Conservation (phyloP, 306 rosid species). For the Quercus rubra region DNA sequence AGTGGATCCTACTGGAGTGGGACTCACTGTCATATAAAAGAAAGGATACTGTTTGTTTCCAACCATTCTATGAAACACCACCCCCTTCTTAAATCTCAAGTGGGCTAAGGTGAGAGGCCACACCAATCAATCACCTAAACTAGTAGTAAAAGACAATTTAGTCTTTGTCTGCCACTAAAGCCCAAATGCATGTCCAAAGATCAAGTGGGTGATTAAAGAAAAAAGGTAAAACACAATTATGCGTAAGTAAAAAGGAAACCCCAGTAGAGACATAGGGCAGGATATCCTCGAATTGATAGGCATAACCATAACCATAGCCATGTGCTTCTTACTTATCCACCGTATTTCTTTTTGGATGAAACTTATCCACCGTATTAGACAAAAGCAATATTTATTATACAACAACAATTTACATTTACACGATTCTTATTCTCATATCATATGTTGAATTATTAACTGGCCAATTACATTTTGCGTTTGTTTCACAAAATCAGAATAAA, state of each 20-base stretch:
- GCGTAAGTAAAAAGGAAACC: not conserved
- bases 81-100: not conserved
- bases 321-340: not conserved
- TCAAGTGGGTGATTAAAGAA: constrained; percentile 16
- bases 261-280: not conserved
- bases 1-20: too few relatives aligned
- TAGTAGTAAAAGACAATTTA: not conserved
- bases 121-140: not conserved
- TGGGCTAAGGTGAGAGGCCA: not conserved
- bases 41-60: too few relatives aligned
- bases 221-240: constrained; percentile 9
- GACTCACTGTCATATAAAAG: too few relatives aligned
- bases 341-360: not conserved
- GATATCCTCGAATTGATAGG: constrained; percentile 6
- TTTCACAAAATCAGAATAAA: not conserved
- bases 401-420: not conserved
- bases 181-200: not conserved
- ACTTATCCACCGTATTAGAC: not conserved
- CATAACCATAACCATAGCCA: too few relatives aligned
- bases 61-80: too few relatives aligned
- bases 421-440: not conserved
- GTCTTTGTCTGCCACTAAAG: constrained; percentile 20
- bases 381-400: not conserved
- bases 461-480: not conserved
- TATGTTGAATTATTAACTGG: not conserved